These are phyloP conservation scores for Ustilago crameri DNA, from an alignment of 1,284 basidiomycete species.

Conservation along the genomic window DNA sequence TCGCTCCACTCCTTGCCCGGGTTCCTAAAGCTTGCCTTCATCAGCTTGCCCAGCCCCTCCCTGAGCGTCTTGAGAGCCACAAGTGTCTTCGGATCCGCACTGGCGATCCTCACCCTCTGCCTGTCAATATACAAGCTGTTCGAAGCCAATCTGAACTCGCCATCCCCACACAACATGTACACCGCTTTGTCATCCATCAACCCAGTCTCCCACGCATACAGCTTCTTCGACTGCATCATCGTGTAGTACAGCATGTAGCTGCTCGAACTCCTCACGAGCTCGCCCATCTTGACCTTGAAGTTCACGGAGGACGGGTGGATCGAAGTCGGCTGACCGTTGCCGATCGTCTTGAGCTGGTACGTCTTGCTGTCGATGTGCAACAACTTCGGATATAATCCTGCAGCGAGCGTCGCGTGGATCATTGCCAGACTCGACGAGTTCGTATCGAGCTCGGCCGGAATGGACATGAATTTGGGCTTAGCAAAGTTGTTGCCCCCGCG, in stretches of 20 bases:
- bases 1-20: constrained; percentile 75
- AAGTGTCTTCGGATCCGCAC: constrained; percentile 75
- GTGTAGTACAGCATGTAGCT: constrained; percentile 55
- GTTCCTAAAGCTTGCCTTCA: constrained; percentile 72
- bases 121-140: constrained; percentile 83
- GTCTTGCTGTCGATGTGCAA: constrained; percentile 75
- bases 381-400: constrained; percentile 92
- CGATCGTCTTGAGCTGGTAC: constrained; percentile 80
- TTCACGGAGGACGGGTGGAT: constrained; percentile 82
- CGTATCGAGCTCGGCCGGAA: constrained; percentile 77
- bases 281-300: constrained; percentile 41
- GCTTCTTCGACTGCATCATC: constrained; percentile 84
- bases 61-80: constrained; percentile 85
- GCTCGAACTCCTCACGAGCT: constrained; percentile 30
- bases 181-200: constrained; percentile 87
- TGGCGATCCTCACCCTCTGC: constrained; percentile 80
- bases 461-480: constrained; percentile 77
- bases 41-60: constrained; percentile 74
- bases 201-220: constrained; percentile 95
- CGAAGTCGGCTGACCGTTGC: constrained; percentile 84
- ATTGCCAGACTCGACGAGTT: constrained; percentile 76
- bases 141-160: constrained; percentile 85
- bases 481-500: constrained; percentile 70
- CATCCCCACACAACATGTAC: constrained; percentile 87
- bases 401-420: constrained; percentile 83